Evolutionary conservation across 1,284 basidiomycete species (phyloP).

Genomic region (Nidula niveotomentosa): DNA sequence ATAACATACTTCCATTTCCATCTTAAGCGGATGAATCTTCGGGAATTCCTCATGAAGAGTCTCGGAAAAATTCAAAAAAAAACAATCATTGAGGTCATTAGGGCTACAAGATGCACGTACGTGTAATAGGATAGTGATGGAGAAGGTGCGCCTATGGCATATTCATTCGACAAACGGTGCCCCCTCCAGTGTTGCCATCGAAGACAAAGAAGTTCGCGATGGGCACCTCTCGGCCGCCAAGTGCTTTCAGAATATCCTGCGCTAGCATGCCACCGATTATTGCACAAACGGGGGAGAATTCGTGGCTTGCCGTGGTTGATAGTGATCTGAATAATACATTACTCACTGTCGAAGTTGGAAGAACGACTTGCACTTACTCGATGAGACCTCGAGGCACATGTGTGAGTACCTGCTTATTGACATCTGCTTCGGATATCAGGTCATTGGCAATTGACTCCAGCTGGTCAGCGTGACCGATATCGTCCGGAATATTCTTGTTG

Average conservation of each 20-base stretch:
- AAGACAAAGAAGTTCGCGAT: conserved; percentile 93
- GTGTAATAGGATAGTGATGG: too few species aligned
- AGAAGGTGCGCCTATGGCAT: conserved; percentile 34
- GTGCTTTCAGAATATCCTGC: conserved; percentile 92
- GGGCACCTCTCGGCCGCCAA: conserved; percentile 89
- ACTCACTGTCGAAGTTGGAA: conserved; percentile 6
- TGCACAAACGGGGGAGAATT: conserved; percentile 89
- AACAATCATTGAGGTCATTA: too few species aligned
- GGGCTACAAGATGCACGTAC: too few species aligned
- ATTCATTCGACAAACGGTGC: conserved; percentile 57
- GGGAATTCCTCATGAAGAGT: background rate
- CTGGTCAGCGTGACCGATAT: conserved; percentile 47
- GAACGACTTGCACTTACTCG: conserved; percentile 39
- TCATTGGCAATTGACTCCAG: conserved; percentile 61
- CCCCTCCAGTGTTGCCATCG: conserved; percentile 78
- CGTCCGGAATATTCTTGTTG: conserved; percentile 55
- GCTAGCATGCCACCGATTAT: conserved; percentile 93
- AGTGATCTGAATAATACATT: conserved; percentile 43
- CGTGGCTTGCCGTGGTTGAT: conserved; percentile 71
- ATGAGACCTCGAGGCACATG: conserved; percentile 56
- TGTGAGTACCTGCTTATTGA: conserved; percentile 68
- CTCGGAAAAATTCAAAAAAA: background rate
- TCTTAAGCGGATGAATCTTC: background rate
- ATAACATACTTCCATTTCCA: background rate
- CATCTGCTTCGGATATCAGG: conserved; percentile 59